phyloP scores from a whole-genome alignment of 306 rosid species.

The Begonia peltatifolia region DNA sequence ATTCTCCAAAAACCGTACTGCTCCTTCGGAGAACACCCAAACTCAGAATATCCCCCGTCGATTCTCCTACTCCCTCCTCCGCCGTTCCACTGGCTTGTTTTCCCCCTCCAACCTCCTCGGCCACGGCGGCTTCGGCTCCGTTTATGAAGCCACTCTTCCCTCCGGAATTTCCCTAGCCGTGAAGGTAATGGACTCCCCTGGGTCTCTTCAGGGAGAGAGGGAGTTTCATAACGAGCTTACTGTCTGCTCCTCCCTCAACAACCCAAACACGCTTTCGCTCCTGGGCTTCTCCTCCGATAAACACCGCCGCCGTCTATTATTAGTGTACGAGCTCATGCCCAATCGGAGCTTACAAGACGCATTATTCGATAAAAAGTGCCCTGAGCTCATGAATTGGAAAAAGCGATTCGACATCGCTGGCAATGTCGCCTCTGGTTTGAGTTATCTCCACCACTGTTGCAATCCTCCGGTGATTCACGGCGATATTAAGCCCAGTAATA shows the following conservation, averaged over 20 bases:
- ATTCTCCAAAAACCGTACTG: conserved; percentile 62
- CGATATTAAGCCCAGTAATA: conserved; percentile 80
- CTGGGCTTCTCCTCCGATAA: conserved; percentile 70
- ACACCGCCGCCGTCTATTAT: conserved; percentile 34
- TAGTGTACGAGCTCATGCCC: conserved; percentile 85
- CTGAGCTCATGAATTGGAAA: conserved; percentile 67
- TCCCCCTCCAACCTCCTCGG: conserved; percentile 68
- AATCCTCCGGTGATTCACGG: conserved; percentile 89
- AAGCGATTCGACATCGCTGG: conserved; percentile 50
- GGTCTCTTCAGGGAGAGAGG: conserved; percentile 86
- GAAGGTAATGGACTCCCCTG: conserved; percentile 80
- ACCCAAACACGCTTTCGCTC: conserved; percentile 53
- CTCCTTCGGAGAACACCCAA: conserved; percentile 44
- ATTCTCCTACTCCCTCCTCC: conserved; percentile 69
- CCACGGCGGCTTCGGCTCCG: conserved; percentile 93
- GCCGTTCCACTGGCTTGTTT: conserved; percentile 68
- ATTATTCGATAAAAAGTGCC: conserved; percentile 47
- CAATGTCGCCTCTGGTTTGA: conserved; percentile 61
- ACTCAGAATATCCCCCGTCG: conserved; percentile 4
- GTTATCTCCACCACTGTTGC: conserved; percentile 56
- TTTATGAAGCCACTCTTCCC: conserved; percentile 74
- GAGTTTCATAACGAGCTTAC: conserved; percentile 92
- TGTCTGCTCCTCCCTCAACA: conserved; percentile 35
- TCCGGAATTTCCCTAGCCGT: conserved; percentile 62
- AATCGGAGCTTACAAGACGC: conserved; percentile 89